phyloP scores from a whole-genome alignment of 352 stramenopile genomes.

The Hyaloperonospora brassicae region DNA sequence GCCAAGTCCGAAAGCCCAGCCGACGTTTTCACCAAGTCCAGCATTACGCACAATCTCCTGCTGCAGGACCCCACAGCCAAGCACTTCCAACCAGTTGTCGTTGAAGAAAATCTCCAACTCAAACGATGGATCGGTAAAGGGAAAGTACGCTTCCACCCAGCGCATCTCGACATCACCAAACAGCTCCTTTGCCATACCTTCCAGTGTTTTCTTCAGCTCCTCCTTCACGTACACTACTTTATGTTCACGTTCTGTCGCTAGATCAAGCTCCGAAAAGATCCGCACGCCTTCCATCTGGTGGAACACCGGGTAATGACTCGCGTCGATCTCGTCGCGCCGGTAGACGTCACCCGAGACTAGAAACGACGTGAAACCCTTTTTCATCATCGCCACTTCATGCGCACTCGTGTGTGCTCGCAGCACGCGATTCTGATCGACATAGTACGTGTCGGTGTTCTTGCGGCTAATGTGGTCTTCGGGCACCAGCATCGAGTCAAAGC shows the following conservation, averaged over 20 bases:
- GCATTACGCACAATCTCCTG: slow-evolving; percentile 90
- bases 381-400: slow-evolving; percentile 90
- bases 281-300: slow-evolving; percentile 98
- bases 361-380: slow-evolving; percentile 85
- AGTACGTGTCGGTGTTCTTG: slow-evolving; percentile 86
- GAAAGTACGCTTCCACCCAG: slow-evolving; percentile 99
- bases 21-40: slow-evolving; percentile 78
- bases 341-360: slow-evolving; percentile 94
- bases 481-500: slow-evolving; percentile 90
- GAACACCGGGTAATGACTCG: slow-evolving; percentile 98
- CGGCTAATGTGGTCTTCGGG: slow-evolving; percentile 86
- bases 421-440: slow-evolving; percentile 74
- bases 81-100: slow-evolving; percentile 97
- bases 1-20: slow-evolving; percentile 98
- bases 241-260: slow-evolving; percentile 49
- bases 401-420: slow-evolving; percentile 88
- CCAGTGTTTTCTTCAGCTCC: slow-evolving; percentile 93
- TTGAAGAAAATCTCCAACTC: slow-evolving; percentile 99
- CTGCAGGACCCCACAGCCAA: slow-evolving; percentile 96
- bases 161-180: slow-evolving; percentile 92
- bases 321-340: slow-evolving; percentile 97
- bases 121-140: slow-evolving; percentile 97
- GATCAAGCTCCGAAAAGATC: slow-evolving; percentile 86
- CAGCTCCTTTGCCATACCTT: slow-evolving; percentile 91
- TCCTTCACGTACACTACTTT: slow-evolving; percentile 76